phyloP scores from a whole-genome alignment of 805 yeast species.

The Pichia ethanolica region DNA sequence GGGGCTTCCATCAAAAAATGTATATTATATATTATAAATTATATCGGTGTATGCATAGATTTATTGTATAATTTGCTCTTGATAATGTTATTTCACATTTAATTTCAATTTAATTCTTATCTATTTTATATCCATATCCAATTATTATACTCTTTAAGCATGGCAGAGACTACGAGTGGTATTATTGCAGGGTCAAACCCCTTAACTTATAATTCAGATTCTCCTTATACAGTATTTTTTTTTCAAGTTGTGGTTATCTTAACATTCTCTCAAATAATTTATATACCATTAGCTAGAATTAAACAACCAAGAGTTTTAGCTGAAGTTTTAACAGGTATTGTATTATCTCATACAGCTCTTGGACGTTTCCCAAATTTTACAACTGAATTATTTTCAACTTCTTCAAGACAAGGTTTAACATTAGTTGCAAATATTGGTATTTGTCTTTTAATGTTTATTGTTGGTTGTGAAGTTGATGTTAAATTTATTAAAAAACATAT shows the following conservation, averaged over 20 bases:
- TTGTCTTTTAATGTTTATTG: constrained; percentile 63
- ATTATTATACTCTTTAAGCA: neutral
- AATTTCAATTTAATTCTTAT: too few species aligned
- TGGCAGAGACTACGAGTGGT: constrained; percentile 31
- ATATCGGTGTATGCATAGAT: too few species aligned
- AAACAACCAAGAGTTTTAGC: constrained; percentile 79
- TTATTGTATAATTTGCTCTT: too few species aligned
- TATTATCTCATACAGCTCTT: constrained; percentile 68
- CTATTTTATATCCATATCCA: too few species aligned
- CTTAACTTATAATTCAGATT: constrained; percentile 43
- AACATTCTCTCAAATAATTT: constrained; percentile 49
- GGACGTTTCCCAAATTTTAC: constrained; percentile 69
- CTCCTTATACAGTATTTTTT: constrained; percentile 63
- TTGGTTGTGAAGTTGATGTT: constrained; percentile 74
- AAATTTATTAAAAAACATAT: constrained; percentile 54
- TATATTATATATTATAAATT: too few species aligned
- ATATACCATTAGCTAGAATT: constrained; percentile 50
- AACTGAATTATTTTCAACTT: constrained; percentile 53
- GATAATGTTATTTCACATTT: too few species aligned
- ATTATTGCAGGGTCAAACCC: constrained; percentile 70
- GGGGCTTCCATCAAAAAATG: too few species aligned
- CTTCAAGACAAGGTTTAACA: constrained; percentile 55
- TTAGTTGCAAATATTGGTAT: constrained; percentile 70
- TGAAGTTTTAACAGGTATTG: constrained; percentile 70
- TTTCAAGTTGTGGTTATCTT: constrained; percentile 63